Conservation (phyloP, 208 protist genomes). For the Wallacemonas sp. region DNA sequence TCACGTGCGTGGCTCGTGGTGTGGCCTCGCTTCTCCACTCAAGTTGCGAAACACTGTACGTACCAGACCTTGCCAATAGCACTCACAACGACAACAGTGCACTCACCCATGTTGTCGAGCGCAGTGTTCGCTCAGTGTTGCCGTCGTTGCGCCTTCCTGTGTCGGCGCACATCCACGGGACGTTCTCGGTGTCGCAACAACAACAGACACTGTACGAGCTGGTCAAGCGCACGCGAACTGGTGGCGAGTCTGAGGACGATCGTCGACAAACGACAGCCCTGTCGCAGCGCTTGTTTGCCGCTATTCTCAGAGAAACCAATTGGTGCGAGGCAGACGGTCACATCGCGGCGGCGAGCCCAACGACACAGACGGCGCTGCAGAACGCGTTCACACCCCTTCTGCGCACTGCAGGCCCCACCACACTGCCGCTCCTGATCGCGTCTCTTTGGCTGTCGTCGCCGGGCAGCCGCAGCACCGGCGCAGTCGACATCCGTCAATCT, state of each 20-base stretch:
- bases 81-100: neutral
- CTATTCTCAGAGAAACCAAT: neutral
- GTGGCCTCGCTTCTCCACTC: neutral
- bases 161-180: neutral
- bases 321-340: neutral
- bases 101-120: neutral
- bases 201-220: conserved; percentile 13
- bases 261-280: neutral
- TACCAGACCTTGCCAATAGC: neutral
- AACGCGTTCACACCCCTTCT: conserved; percentile 4
- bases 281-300: neutral
- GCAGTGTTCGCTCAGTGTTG: too few relatives aligned
- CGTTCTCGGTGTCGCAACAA: neutral
- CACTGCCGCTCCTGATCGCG: neutral
- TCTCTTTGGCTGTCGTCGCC: neutral
- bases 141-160: neutral
- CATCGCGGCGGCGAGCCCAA: neutral
- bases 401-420: neutral
- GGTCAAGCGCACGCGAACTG: conserved; percentile 6
- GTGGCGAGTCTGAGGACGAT: neutral
- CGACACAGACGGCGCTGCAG: neutral
- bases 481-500: neutral
- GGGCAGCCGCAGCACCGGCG: neutral
- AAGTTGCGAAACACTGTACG: neutral
- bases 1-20: neutral